Conservation (phyloP, 2,329 filamentous ascomycete genomes). For the Tolypocladium sp. region DNA sequence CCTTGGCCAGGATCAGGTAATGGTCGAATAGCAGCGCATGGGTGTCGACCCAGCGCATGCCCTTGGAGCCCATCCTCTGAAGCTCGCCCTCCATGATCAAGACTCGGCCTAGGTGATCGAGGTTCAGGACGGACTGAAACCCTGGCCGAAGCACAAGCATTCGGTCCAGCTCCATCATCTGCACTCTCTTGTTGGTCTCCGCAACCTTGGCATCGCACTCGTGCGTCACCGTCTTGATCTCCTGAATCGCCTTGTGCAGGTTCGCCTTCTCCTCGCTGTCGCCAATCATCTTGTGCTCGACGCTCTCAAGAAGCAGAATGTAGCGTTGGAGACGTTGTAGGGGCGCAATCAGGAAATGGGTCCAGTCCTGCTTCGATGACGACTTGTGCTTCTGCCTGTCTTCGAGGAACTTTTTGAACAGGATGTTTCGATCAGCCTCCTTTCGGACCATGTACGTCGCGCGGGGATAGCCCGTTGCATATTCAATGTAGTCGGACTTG, state of each 20-base stretch:
- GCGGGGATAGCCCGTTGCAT: constrained; percentile 77
- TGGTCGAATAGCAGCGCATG: constrained; percentile 94
- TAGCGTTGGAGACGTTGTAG: constrained; percentile 91
- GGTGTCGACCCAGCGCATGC: constrained; percentile 89
- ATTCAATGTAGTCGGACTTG: constrained; percentile 79
- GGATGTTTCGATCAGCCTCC: constrained; percentile 73
- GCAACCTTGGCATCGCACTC: constrained; percentile 91
- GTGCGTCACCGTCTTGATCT: constrained; percentile 80
- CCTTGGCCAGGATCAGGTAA: constrained; percentile 88
- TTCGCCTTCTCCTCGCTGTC: constrained; percentile 89
- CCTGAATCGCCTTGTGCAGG: constrained; percentile 73
- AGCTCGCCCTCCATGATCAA: constrained; percentile 84
- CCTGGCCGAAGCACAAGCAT: constrained; percentile 81
- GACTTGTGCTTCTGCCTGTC: constrained; percentile 68
- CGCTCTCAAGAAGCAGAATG: constrained; percentile 70
- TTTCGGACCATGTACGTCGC: constrained; percentile 76
- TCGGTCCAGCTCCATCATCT: constrained; percentile 71
- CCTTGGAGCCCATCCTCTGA: constrained; percentile 77
- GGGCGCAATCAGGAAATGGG: constrained; percentile 86
- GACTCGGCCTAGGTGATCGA: constrained; percentile 88
- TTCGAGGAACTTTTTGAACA: constrained; percentile 81
- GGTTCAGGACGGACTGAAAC: constrained; percentile 81
- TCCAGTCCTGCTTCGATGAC: constrained; percentile 81
- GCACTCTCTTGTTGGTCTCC: constrained; percentile 85
- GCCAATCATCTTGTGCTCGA: constrained; percentile 71